Evolutionary conservation across 2,329 filamentous ascomycete genomes (phyloP), one percentile per base, ranked within the genome.

Genomic region (Aspergillus ochraceoroseus): DNA sequence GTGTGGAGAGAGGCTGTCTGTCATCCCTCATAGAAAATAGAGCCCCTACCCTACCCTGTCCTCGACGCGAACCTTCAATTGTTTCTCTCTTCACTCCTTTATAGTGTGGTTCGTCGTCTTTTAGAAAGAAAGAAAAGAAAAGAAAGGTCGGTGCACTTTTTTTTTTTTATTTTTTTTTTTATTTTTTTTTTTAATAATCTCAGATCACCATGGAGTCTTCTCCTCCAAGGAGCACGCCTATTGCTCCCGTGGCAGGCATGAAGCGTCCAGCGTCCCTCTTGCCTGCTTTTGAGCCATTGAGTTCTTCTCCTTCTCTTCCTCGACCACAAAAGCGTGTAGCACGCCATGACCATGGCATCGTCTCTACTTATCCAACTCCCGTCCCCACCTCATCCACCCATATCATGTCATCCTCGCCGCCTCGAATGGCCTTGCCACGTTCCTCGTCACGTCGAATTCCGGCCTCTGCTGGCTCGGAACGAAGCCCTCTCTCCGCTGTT

Each of bases 301-400:
- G 63, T 43, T 72, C 70, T 25, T 72, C 70, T 25, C 70, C 70
- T 36, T 64, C 64, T 45, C 61, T 72, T 43, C 70, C 70, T 55
- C 65, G 70, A 41, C 66, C 69, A 3, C 57, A 64, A 34, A 72
- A 72, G 58, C 67, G 70, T 52, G 53, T 68, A 47, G 64, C 65
- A 56, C 65, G 67, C 56, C 68, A 69, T 52, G 62, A 64, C 28
- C 58, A 64, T 43, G 59, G 62, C 20, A 58, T 66, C 39, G 50
- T 59, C 40, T 63, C 64, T 52, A 87, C 83, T 59, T 96, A 96
- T 68, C 92, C 92, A 28, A 96, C 92, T 2, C 92, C 92, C 1
- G 77, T 94, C 46, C 89, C 90, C 13, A 95, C 90, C 3, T 96
- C 92, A 3, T 94, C 87, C 52, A 95, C 90, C 31, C 87, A 86